Percentiles rank a stretch among this genome's conserved stretches.
phyloP scores from a whole-genome alignment of 345 rosid genomes.

The Euphorbia lathyris region DNA sequence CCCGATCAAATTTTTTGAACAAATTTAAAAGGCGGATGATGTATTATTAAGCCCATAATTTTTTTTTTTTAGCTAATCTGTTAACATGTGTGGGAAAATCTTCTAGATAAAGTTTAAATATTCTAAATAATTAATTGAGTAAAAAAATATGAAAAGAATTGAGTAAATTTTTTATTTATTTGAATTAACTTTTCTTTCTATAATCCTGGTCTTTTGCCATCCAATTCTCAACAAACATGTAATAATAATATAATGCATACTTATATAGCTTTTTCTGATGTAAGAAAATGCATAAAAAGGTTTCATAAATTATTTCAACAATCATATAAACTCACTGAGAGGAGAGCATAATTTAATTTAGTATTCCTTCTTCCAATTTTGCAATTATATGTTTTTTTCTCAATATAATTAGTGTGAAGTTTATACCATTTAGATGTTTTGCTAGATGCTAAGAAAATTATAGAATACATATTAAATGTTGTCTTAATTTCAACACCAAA shows the following conservation, averaged over 20 bases:
- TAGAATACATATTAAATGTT: slow-evolving; percentile 16
- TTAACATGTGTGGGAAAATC: too few relatives aligned
- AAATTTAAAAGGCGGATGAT: too few relatives aligned
- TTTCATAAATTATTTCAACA: background rate
- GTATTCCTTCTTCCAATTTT: background rate
- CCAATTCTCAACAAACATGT: background rate
- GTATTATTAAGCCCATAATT: too few relatives aligned
- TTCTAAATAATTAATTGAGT: too few relatives aligned
- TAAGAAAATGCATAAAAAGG: too few relatives aligned
- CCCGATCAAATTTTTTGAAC: too few relatives aligned
- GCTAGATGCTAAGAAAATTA: background rate
- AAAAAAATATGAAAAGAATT: too few relatives aligned
- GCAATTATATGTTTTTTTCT: background rate
- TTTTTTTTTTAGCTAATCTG: too few relatives aligned
- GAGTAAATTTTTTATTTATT: too few relatives aligned
- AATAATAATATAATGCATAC: background rate
- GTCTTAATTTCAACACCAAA: slow-evolving; percentile 6
- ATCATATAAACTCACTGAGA: background rate
- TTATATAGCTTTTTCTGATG: background rate
- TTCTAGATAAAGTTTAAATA: too few relatives aligned
- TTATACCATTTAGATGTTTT: background rate
- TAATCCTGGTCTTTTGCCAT: background rate
- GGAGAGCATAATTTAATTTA: background rate
- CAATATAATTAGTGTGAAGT: too few relatives aligned
- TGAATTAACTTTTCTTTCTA: background rate